These are phyloP conservation scores for Blastobotrys buckinghamii DNA, from an alignment of 1,139 yeast genomes.

Conservation along the genomic window DNA sequence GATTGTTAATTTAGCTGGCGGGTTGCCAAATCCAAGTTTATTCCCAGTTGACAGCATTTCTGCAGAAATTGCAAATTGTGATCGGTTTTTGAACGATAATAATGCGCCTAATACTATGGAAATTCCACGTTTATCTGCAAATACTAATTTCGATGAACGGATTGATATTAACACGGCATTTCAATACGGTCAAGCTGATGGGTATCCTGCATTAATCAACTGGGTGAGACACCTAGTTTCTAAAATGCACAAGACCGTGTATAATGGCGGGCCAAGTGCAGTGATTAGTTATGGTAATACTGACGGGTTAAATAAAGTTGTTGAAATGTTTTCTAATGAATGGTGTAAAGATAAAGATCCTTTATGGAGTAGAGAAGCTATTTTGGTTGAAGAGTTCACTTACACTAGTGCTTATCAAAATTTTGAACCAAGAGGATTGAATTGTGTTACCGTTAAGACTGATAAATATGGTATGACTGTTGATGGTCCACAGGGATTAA, in stretches of 20 bases:
- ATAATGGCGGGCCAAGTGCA: conserved; percentile 39
- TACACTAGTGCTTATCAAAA: conserved; percentile 76
- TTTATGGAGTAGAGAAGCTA: conserved; percentile 24
- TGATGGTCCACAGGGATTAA: conserved; percentile 49
- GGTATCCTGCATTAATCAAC: conserved; percentile 58
- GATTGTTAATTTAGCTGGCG: conserved; percentile 66
- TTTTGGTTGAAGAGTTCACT: conserved; percentile 71
- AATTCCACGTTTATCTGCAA: conserved; percentile 8
- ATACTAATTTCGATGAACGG: not conserved
- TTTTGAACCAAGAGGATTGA: conserved; percentile 63
- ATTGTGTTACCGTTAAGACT: conserved; percentile 62
- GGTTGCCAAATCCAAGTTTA: conserved; percentile 47
- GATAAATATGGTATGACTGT: conserved; percentile 61
- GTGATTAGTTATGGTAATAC: conserved; percentile 69
- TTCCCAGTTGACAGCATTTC: conserved; percentile 68
- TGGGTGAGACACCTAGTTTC: conserved; percentile 56
- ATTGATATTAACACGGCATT: conserved; percentile 62
- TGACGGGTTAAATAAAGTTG: conserved; percentile 72
- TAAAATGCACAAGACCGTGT: conserved; percentile 37
- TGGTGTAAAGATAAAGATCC: conserved; percentile 46
- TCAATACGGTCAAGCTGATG: conserved; percentile 79
- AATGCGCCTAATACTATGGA: not conserved
- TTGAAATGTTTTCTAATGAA: conserved; percentile 62
- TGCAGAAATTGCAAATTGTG: conserved; percentile 53
- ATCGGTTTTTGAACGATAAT: conserved; percentile 49